These are phyloP conservation scores for Emmonsiellopsis sp. DNA, from an alignment of 2,329 filamentous ascomycete species.

Conservation along the genomic window DNA sequence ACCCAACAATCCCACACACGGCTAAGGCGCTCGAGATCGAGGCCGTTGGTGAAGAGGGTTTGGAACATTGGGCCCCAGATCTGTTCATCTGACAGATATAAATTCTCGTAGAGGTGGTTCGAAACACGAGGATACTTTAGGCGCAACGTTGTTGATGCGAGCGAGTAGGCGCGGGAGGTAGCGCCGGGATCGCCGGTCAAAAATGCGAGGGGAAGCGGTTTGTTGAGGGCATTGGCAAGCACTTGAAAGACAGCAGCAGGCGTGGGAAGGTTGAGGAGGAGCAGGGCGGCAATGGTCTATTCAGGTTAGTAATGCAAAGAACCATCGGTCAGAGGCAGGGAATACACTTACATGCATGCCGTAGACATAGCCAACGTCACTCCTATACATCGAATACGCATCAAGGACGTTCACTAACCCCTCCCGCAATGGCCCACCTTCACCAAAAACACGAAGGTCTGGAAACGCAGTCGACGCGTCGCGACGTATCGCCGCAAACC, in stretches of 20 bases:
- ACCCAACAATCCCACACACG: constrained; percentile 54
- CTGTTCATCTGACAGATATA: constrained; percentile 33
- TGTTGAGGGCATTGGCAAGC: constrained; percentile 54
- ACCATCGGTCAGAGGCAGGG: background rate
- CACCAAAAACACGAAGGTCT: constrained; percentile 50
- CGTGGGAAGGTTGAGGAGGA: constrained; percentile 48
- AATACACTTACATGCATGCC: constrained; percentile 43
- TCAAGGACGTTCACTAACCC: constrained; percentile 51
- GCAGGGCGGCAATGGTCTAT: constrained; percentile 47
- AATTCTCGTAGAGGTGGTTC: constrained; percentile 40
- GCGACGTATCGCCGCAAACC: constrained; percentile 45
- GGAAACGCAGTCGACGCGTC: constrained; percentile 49
- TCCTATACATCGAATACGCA: constrained; percentile 55
- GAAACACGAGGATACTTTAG: constrained; percentile 51
- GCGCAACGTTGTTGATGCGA: constrained; percentile 47
- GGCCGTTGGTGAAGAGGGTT: constrained; percentile 43
- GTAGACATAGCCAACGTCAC: constrained; percentile 52
- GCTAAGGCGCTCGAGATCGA: constrained; percentile 45
- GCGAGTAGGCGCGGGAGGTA: constrained; percentile 46
- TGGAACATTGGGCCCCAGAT: constrained; percentile 47
- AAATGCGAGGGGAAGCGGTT: constrained; percentile 52
- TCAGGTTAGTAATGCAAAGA: background rate
- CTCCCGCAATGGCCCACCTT: constrained; percentile 45
- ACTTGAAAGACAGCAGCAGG: constrained; percentile 48
- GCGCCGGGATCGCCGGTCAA: constrained; percentile 49